Evolutionary conservation across 306 rosid species (phyloP), one percentile per base, ranked within the genome.

Genomic region (Vicia sativa): DNA sequence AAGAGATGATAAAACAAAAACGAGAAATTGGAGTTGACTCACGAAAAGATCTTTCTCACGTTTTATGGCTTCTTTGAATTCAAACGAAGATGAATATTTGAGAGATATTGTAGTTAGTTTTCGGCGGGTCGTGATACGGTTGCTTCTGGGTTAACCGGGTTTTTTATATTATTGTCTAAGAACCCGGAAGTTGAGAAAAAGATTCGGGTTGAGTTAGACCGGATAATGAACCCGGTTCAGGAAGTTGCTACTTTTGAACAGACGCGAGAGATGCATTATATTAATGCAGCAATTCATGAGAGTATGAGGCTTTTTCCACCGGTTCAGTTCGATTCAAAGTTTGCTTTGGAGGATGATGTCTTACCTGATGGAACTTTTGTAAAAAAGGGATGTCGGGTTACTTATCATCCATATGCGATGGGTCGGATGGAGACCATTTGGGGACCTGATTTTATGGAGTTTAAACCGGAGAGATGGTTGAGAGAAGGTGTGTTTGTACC

Each of bases 381-480:
- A 1, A 43, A 19, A 13, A 80, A 78, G 15, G 99, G 99, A 0
- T 86, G 89, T 1, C 46, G 99, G 25, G 92, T 93, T 1, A 93
- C 97, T 0, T 93, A 88, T 60, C 97, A 93, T 62, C 96, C 95
- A 0, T 93, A 88, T 15, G 99, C 97, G 0, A 93, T 93, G 99
- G 99, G 97, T n/a, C 85, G 99, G 58, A 88, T 88, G 97, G 95
- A 85, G 41, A 65, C 31, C 0, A 48, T 90, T 4, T 93, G 99
- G 99, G 99, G 97, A 11, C 67, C 87, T 1, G 90, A 90, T 63
- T 86, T 83, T 45, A 45, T 80, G 0, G 76, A 83, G 4, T 93
- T 90, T 72, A 84, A 77, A 31, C 99, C 99, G 0, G 83, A 84
- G 2, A 82, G 99, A 70, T 93, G 99, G 99, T 29, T 93, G 65